Percentiles rank a stretch among this genome's conserved stretches.
Conservation (phyloP, 2,329 filamentous ascomycete species). For the Ilyonectria robusta region DNA sequence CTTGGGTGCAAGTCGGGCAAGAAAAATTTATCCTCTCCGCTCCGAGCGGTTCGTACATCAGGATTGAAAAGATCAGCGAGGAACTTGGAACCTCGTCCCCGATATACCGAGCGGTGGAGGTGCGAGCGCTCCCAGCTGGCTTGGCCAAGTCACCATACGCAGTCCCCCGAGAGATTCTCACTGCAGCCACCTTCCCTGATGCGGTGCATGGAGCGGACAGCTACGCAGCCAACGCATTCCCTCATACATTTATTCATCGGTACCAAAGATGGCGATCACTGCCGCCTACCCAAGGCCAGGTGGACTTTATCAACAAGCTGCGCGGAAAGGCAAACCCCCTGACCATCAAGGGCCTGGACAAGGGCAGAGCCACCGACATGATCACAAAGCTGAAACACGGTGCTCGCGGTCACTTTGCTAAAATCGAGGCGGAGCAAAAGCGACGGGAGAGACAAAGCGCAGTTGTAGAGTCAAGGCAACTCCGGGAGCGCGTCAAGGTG, state of each 20-base stretch:
- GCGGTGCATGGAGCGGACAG: conserved; percentile 90
- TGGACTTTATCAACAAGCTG: conserved; percentile 79
- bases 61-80: conserved; percentile 60
- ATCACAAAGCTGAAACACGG: conserved; percentile 94
- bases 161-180: conserved; percentile 77
- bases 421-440: conserved; percentile 66
- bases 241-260: conserved; percentile 76
- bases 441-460: conserved; percentile 58
- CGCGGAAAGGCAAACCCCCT: conserved; percentile 68
- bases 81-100: conserved; percentile 42
- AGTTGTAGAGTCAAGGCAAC: conserved; percentile 56
- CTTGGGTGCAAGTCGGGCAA: conserved; percentile 86
- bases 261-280: conserved; percentile 78
- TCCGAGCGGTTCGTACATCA: conserved; percentile 73
- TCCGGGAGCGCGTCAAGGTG: conserved; percentile 68
- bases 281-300: conserved; percentile 75
- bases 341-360: conserved; percentile 72
- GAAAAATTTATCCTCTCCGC: conserved; percentile 80
- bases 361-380: conserved; percentile 89
- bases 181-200: conserved; percentile 75
- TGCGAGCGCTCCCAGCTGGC: conserved; percentile 62
- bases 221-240: conserved; percentile 78
- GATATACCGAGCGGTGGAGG: conserved; percentile 61
- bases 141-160: conserved; percentile 73
- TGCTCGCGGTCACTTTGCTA: conserved; percentile 74